Evolutionary conservation across 257 asterid species (phyloP), one percentile per base, ranked within the genome.

Genomic region (Oldenlandia corymbosa): DNA sequence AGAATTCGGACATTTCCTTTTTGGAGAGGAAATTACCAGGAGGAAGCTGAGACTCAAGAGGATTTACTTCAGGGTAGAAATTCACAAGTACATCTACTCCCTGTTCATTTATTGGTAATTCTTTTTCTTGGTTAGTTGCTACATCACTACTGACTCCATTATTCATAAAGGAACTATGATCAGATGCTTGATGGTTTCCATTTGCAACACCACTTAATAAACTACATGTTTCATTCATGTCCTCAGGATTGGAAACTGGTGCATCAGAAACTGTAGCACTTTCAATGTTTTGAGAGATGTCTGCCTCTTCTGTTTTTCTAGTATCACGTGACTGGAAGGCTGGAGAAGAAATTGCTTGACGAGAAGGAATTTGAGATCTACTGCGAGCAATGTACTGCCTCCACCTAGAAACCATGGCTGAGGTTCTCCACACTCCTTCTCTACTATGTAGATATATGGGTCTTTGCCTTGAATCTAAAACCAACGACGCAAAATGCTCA

Each of bases 381-480:
- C 36, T 34, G 8, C 87, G 88, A 73, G 81, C 84, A 80, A 73
- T 73, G 74, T 70, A 84, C 71, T 85, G 87, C 81, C 88, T 90
- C 99, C 99, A 93, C 75, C 96, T 84, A 51, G 97, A 93, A 56
- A 87, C 80, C 85, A 93, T 75, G 27, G 91, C 86, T 28, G 96
- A 77, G n/a, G 97, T 84, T 78, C 99, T 82, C 74, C 86, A 73
- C 69, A 80, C 81, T 73, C 99, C 99, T 87, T 90, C 99, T 78
- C 81, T 93, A 62, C 99, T 87, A 70, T 87, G 96, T 51, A 93
- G 86, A 69, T 83, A 90, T 50, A 93, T 65, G 59, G 91, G 95
- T 72, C 68, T 79, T 77, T 72, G 81, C 68, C 86, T 74, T 21
- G 77, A 70, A 78, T 90, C 83, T 55, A 91, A 87, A 71, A 90